phyloP scores from a whole-genome alignment of 768 basidiomycete genomes.

The Tricholoma sp. region DNA sequence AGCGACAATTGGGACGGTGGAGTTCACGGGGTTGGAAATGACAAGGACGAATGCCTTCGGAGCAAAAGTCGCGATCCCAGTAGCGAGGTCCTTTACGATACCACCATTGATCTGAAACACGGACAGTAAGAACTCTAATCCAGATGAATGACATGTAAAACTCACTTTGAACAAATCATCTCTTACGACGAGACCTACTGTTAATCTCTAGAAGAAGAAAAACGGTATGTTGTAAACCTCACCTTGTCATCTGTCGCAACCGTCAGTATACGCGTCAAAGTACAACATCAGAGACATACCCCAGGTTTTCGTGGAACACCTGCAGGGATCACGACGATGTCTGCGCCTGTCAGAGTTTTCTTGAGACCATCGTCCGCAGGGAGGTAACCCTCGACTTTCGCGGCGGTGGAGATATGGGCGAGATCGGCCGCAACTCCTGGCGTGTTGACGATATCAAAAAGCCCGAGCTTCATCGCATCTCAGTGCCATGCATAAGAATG shows the following conservation, averaged over 20 bases:
- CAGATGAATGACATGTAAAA: neutral
- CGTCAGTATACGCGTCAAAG: constrained; percentile 3
- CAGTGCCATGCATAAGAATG: neutral
- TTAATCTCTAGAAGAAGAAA: constrained; percentile 10
- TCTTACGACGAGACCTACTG: constrained; percentile 33
- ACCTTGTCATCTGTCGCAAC: constrained; percentile 49
- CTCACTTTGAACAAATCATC: constrained; percentile 94
- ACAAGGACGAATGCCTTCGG: constrained; percentile 94
- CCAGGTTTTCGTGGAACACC: constrained; percentile 95
- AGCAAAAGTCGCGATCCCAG: constrained; percentile 73
- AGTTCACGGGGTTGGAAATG: constrained; percentile 99
- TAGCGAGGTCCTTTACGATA: constrained; percentile 91
- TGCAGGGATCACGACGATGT: constrained; percentile 92
- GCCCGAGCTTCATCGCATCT: constrained; percentile 51
- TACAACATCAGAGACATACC: constrained; percentile 39
- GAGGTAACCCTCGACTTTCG: constrained; percentile 79
- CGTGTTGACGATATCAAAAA: constrained; percentile 97
- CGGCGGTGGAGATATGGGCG: constrained; percentile 87
- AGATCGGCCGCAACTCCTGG: constrained; percentile 95
- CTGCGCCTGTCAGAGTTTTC: constrained; percentile 78
- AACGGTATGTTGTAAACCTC: constrained; percentile 8
- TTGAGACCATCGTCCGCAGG: constrained; percentile 77
- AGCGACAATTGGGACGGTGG: constrained; percentile 94
- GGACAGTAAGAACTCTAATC: neutral
- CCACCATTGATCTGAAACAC: constrained; percentile 86